phyloP scores from a whole-genome alignment of 208 protist species.

The Trypanosoma lewisi region DNA sequence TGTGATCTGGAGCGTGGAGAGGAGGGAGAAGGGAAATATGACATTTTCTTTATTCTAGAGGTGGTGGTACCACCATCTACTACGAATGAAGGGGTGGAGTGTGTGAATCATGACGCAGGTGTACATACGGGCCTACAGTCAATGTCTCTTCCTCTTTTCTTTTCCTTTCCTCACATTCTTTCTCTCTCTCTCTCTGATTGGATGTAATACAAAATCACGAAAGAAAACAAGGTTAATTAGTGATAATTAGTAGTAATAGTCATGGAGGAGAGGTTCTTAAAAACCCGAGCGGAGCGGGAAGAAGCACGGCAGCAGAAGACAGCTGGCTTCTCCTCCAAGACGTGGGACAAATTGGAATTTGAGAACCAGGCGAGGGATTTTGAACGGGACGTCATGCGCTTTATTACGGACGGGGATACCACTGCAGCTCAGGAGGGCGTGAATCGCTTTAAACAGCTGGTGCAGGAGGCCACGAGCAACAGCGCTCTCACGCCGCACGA shows the following conservation, averaged over 20 bases:
- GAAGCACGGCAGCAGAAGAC: constrained; percentile 38
- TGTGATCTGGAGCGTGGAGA: not conserved
- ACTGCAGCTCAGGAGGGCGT: constrained; percentile 45
- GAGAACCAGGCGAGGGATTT: constrained; percentile 44
- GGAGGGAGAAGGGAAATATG: not conserved
- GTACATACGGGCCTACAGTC: too few relatives aligned
- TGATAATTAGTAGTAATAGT: too few relatives aligned
- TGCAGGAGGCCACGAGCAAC: constrained; percentile 61
- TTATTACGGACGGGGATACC: constrained; percentile 24
- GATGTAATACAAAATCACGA: not conserved
- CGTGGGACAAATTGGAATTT: constrained; percentile 55
- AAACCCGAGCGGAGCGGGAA: constrained; percentile 63
- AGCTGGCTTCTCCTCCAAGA: constrained; percentile 31
- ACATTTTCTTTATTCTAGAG: too few relatives aligned
- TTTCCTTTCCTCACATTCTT: constrained; percentile 13
- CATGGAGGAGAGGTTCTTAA: constrained; percentile 66
- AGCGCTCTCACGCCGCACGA: constrained; percentile 67
- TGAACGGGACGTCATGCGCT: constrained; percentile 33
- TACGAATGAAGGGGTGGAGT: too few relatives aligned
- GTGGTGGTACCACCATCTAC: too few relatives aligned
- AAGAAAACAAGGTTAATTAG: not conserved
- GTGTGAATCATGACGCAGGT: too few relatives aligned
- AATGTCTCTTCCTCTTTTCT: not conserved
- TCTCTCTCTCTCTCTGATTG: constrained; percentile 10
- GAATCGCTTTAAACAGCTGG: constrained; percentile 40